These are phyloP conservation scores for Discostella stelligera DNA, from an alignment of 352 stramenopile genomes.

Conservation along the genomic window DNA sequence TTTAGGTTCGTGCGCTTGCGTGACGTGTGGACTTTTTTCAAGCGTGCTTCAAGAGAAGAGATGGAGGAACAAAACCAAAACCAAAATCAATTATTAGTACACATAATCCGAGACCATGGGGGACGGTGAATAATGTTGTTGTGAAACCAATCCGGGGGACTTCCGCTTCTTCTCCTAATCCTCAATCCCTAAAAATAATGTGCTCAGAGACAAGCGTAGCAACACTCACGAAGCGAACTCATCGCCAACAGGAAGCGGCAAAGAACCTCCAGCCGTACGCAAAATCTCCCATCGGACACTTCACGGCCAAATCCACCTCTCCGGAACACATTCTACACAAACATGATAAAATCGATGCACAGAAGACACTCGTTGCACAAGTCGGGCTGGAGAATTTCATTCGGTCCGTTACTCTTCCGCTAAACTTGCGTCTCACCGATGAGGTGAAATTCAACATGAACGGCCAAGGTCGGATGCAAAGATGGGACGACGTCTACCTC, in stretches of 20 bases:
- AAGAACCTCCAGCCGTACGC: conserved; percentile 36
- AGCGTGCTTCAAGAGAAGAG: too few relatives aligned
- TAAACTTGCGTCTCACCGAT: conserved; percentile 26
- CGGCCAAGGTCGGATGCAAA: conserved; percentile 21
- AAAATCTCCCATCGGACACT: conserved; percentile 27
- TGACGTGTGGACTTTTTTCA: too few relatives aligned
- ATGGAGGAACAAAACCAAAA: too few relatives aligned
- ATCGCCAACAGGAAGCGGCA: not conserved
- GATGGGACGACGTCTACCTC: conserved; percentile 42
- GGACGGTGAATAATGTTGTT: too few relatives aligned
- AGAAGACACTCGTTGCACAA: conserved; percentile 30
- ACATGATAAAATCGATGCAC: conserved; percentile 23
- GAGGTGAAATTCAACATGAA: conserved; percentile 49
- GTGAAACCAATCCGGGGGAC: too few relatives aligned
- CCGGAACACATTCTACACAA: conserved; percentile 29
- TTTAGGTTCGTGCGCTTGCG: too few relatives aligned
- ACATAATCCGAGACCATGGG: too few relatives aligned
- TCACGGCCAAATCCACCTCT: conserved; percentile 26
- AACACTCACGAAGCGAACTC: too few relatives aligned
- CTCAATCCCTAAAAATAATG: not conserved
- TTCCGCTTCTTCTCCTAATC: too few relatives aligned
- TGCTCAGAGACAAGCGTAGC: conserved; percentile 1
- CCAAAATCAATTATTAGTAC: too few relatives aligned
- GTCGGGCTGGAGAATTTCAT: conserved; percentile 50
- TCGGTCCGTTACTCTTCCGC: conserved; percentile 19